These are phyloP conservation scores for Boletus rubescentipes DNA, from an alignment of 768 basidiomycete genomes.

Conservation along the genomic window DNA sequence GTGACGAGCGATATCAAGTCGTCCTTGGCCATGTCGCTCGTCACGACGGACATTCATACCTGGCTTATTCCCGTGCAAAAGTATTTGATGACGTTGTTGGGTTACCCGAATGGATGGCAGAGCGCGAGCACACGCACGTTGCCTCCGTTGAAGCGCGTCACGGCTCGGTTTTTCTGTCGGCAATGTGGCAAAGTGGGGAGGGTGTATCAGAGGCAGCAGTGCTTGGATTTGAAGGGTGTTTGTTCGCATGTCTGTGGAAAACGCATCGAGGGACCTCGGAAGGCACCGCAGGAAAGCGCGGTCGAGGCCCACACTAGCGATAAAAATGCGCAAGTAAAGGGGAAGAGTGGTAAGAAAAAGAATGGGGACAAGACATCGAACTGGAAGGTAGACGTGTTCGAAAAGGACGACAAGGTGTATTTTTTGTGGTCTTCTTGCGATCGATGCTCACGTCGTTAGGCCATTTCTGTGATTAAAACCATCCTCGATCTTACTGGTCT, in stretches of 20 bases:
- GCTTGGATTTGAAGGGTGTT: constrained; percentile 56
- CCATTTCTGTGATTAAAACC: constrained; percentile 41
- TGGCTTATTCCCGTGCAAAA: constrained; percentile 50
- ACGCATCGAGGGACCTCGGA: neutral
- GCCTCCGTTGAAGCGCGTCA: constrained; percentile 57
- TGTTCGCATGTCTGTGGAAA: constrained; percentile 58
- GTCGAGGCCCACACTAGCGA: neutral
- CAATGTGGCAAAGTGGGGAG: constrained; percentile 41
- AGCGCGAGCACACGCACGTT: constrained; percentile 43
- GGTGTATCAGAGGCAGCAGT: constrained; percentile 39
- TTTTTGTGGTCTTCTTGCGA: neutral
- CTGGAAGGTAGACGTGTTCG: constrained; percentile 55
- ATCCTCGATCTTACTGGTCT: constrained; percentile 34
- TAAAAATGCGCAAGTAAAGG: constrained; percentile 22
- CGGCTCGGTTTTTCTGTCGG: constrained; percentile 59
- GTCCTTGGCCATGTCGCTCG: constrained; percentile 36
- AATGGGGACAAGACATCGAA: constrained; percentile 21
- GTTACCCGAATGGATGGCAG: constrained; percentile 49
- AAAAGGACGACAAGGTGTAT: constrained; percentile 56
- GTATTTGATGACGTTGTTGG: constrained; percentile 46
- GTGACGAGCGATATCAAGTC: constrained; percentile 20
- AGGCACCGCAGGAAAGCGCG: neutral
- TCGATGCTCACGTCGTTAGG: constrained; percentile 35
- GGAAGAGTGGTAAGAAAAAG: constrained; percentile 6
- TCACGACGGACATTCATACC: constrained; percentile 42